Evolutionary conservation across 2,329 filamentous ascomycete genomes (phyloP), one percentile per base, ranked within the genome.

Genomic region (Albophoma yamanashiensis): DNA sequence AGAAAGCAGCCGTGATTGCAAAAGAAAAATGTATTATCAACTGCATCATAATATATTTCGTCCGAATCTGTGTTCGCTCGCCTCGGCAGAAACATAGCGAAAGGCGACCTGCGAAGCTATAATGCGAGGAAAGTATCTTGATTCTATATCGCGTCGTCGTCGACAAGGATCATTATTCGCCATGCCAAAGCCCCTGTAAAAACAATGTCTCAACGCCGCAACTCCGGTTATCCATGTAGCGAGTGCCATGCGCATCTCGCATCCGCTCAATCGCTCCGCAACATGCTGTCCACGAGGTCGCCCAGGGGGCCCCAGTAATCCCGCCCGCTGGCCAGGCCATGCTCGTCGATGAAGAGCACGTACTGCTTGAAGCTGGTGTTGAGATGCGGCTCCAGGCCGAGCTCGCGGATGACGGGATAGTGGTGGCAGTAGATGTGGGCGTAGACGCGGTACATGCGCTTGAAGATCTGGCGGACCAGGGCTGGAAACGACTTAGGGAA

Each of bases 321-420:
- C 76, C 96, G 92, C 57, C 93, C 94, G 70, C 87, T 95, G 36
- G 92, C 92, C 67, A 99, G 78, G 66, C 85, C 87, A 76, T 97
- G 94, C 81, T 99, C 95, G 74, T 99, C 92, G 67, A 99, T 92
- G 76, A 99, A 99, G 61, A 99, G 83, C 63, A 99, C 94, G 71
- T 97, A 99, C 76, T 99, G 94, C 82, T 99, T 99, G 85, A 99
- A 99, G 77, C 91, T 96, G 17, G 94, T 99, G 77, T 99, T 99
- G 65, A 99, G 84, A 75, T 99, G 94, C 53, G 95, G 92, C 76
- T 99, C 94, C 61, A 99, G 83, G 27, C 94, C 94, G 45, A 99
- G 84, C 73, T 97, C 92, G 61, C 95, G 89, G 67, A 99, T 89
- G 66, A 99, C 92, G 42, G 92, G 92, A 77, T 99, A 99, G 79